Percentiles rank a stretch among this genome's conserved stretches.
These are phyloP conservation scores for Ophiostoma fasciatum DNA, from an alignment of 2,329 filamentous ascomycete genomes.

Conservation along the genomic window DNA sequence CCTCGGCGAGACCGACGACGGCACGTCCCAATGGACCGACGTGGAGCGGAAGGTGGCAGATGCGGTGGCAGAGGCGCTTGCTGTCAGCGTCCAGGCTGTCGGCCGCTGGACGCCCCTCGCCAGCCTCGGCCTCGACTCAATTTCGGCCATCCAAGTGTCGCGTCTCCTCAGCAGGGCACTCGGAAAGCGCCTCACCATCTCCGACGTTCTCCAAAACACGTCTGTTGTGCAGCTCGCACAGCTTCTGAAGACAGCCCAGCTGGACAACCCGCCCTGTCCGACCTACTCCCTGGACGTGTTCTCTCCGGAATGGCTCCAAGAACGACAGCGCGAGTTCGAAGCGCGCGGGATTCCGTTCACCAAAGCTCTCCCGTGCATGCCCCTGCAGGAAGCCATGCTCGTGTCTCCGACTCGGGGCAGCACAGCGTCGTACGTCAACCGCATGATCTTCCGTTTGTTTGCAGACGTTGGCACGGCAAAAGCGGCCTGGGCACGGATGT, in stretches of 20 bases:
- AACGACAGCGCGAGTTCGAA: slow-evolving; percentile 7
- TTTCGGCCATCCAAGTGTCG: slow-evolving; percentile 61
- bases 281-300: slow-evolving; percentile 14
- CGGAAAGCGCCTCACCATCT: slow-evolving; percentile 43
- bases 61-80: no score
- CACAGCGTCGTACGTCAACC: slow-evolving; percentile 65
- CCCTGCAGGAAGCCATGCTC: slow-evolving; percentile 80
- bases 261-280: neutral
- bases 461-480: slow-evolving; percentile 35
- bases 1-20: neutral
- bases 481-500: slow-evolving; percentile 46
- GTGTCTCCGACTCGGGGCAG: slow-evolving; percentile 32
- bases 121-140: slow-evolving; percentile 67
- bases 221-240: slow-evolving; percentile 47
- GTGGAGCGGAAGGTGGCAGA: slow-evolving; percentile 44
- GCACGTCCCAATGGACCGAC: slow-evolving; percentile 11
- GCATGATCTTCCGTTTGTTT: slow-evolving; percentile 46
- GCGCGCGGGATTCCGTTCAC: slow-evolving; percentile 22
- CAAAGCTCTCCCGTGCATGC: slow-evolving; percentile 63
- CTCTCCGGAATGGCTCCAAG: slow-evolving; percentile 11
- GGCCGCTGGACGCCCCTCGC: slow-evolving; percentile 57
- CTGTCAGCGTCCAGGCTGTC: no score
- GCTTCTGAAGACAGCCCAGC: slow-evolving; percentile 11
- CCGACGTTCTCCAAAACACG: slow-evolving; percentile 51
- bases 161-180: slow-evolving; percentile 35